Evolutionary conservation across 768 basidiomycete species (phyloP), one percentile per base, ranked within the genome.

Genomic region (Lactarius quietus): DNA sequence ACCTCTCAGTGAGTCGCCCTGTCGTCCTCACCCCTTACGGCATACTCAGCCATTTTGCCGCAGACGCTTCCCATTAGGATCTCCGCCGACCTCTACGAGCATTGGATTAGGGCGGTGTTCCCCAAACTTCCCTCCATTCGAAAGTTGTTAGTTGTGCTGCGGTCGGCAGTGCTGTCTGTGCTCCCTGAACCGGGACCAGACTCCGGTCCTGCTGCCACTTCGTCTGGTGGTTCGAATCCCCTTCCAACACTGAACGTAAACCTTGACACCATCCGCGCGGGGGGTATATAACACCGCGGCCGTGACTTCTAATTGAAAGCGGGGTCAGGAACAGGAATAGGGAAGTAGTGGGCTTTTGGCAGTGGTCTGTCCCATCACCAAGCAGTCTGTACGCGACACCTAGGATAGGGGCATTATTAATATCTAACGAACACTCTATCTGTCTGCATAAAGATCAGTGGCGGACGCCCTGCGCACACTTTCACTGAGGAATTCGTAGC

Each of bases 401-500:
- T 17, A 39, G 15, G 39, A 39, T 17, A 39, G 39, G 39, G 39
- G 20, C 20, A 41, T 41, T 41, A 18, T 17, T 5, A 18, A 17
- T 2, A 41, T 14, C 45, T 48, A 26, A 26, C 48, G 15, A 51
- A 2, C n/a, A 38, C 14, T 38, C 35, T 35, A 12, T 4, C 45
- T 48, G 23, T 48, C 12, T 23, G 23, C 23, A 23, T 23, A 23
- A 51, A 26, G 6, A 2, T 7, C 48, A 51, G 26, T 26, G 23
- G 26, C 7, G 48, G 48, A 14, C 45, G 23, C 6, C 26, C 14
- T 28, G 6, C 48, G 14, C 48, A 23, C 48, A 15, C 48, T 26
- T 12, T 14, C 17, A 79, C 82, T 71, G 78, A 65, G 79, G 28
- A 26, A 58, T 62, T 36, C 20, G 33, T 58, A 28, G 58, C 43